phyloP scores from a whole-genome alignment of 2,329 filamentous ascomycete species.

The Neurospora sp. region DNA sequence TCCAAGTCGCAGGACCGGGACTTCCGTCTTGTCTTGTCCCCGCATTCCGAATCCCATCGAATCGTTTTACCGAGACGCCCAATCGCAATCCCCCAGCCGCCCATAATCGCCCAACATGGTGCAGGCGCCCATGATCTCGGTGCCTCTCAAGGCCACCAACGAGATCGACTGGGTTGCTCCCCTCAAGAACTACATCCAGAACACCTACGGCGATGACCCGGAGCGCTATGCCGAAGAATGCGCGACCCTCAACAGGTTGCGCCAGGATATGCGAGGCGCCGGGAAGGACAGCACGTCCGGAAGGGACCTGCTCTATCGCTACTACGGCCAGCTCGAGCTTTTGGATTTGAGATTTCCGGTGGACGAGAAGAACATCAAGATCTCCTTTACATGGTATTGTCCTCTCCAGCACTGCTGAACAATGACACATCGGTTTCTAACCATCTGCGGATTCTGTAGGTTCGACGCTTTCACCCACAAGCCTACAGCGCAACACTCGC shows the following conservation, averaged over 20 bases:
- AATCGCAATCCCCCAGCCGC: not conserved
- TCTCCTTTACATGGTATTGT: constrained; percentile 86
- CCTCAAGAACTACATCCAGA: constrained; percentile 84
- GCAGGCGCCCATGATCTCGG: constrained; percentile 90
- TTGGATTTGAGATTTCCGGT: constrained; percentile 92
- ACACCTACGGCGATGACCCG: constrained; percentile 92
- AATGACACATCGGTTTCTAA: not conserved
- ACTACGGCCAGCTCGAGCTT: constrained; percentile 94
- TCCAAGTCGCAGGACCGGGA: not conserved
- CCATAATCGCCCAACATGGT: constrained; percentile 42
- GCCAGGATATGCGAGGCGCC: constrained; percentile 96
- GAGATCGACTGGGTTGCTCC: constrained; percentile 97
- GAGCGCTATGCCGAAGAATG: constrained; percentile 95
- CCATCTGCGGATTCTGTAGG: constrained; percentile 39
- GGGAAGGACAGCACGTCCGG: constrained; percentile 94
- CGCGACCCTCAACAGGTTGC: constrained; percentile 80
- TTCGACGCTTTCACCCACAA: constrained; percentile 99
- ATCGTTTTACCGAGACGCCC: not conserved
- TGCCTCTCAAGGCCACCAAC: constrained; percentile 86
- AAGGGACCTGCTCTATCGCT: constrained; percentile 86
- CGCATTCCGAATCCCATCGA: not conserved
- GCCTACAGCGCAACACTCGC: constrained; percentile 88
- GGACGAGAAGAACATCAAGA: constrained; percentile 98
- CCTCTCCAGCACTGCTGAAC: not conserved
- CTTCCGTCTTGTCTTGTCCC: not conserved